A percentile compares a stretch with the other conserved stretches of the same genome.
Evolutionary conservation across 768 basidiomycete genomes (phyloP).

Genomic region (Coprinellus aureogranulatus): DNA sequence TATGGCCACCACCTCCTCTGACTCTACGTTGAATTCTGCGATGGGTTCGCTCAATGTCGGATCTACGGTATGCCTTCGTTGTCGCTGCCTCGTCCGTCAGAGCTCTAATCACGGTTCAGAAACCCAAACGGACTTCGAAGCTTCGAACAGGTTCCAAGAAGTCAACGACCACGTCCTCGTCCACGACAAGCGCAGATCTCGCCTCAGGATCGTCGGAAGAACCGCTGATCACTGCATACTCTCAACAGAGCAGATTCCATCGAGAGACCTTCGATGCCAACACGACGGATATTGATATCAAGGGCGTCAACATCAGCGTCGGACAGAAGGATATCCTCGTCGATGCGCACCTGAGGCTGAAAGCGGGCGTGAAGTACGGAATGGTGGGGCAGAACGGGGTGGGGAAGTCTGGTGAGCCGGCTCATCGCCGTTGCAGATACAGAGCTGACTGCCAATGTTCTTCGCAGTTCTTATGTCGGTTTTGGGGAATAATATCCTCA

Average conservation of each 20-base stretch:
- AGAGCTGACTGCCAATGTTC: not conserved
- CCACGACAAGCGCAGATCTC: not conserved
- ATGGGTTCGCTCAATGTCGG: too few relatives aligned
- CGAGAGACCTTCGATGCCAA: constrained; percentile 43
- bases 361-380: constrained; percentile 47
- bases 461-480: constrained; percentile 27
- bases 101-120: too few relatives aligned
- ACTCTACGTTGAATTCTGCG: too few relatives aligned
- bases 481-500: constrained; percentile 28
- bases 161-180: not conserved
- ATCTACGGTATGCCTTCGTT: too few relatives aligned
- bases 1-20: too few relatives aligned
- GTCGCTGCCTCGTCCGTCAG: too few relatives aligned
- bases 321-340: constrained; percentile 48
- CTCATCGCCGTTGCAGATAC: not conserved
- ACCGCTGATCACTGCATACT: constrained; percentile 35
- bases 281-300: constrained; percentile 48
- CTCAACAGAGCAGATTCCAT: constrained; percentile 50
- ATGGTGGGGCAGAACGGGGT: constrained; percentile 57
- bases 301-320: constrained; percentile 50
- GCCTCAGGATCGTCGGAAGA: not conserved
- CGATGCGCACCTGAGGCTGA: constrained; percentile 52
- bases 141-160: not conserved
- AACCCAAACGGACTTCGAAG: too few relatives aligned
- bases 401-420: constrained; percentile 47